Conservation (phyloP, 495 filamentous ascomycete genomes). For the Penicillium fimorum region DNA sequence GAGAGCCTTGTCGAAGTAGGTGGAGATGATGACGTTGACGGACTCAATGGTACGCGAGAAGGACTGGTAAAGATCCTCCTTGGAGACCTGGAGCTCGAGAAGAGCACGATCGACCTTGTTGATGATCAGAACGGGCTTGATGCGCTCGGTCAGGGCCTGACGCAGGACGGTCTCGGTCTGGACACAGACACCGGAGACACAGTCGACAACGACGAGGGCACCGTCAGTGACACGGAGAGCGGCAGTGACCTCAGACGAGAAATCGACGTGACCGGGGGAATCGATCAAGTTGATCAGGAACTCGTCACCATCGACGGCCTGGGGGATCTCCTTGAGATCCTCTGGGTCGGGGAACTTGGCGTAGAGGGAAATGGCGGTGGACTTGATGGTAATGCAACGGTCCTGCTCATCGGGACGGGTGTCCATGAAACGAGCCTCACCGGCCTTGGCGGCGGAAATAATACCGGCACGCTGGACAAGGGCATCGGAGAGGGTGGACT, state of each 20-base stretch:
- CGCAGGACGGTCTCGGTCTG: conserved; percentile 99
- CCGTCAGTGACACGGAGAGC: conserved; percentile 99
- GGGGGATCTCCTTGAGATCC: conserved; percentile 91
- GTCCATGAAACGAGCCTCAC: conserved; percentile 93
- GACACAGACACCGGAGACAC: conserved; percentile 97
- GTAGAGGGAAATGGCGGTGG: conserved; percentile 98
- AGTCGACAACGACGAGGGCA: conserved; percentile 99
- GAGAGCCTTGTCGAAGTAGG: conserved; percentile 94
- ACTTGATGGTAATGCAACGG: conserved; percentile 99
- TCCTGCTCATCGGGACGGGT: conserved; percentile 98
- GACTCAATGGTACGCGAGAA: conserved; percentile 99
- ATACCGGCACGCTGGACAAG: conserved; percentile 99
- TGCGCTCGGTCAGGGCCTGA: conserved; percentile 99
- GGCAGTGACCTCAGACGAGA: conserved; percentile 99
- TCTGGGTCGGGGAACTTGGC: conserved; percentile 76
- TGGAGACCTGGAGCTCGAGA: conserved; percentile 94
- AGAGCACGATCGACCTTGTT: conserved; percentile 99
- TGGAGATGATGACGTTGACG: conserved; percentile 99
- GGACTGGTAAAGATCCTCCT: conserved; percentile 99
- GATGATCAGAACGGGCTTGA: conserved; percentile 98
- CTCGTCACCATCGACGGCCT: conserved; percentile 83
- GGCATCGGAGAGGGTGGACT: conserved; percentile 98
- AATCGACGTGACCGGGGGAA: conserved; percentile 99
- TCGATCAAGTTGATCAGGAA: conserved; percentile 99
- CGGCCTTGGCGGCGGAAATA: conserved; percentile 96